Percentiles rank a stretch among this genome's conserved stretches.
Conservation (phyloP, 2,329 filamentous ascomycete species). For the Hypomyces perniciosus region DNA sequence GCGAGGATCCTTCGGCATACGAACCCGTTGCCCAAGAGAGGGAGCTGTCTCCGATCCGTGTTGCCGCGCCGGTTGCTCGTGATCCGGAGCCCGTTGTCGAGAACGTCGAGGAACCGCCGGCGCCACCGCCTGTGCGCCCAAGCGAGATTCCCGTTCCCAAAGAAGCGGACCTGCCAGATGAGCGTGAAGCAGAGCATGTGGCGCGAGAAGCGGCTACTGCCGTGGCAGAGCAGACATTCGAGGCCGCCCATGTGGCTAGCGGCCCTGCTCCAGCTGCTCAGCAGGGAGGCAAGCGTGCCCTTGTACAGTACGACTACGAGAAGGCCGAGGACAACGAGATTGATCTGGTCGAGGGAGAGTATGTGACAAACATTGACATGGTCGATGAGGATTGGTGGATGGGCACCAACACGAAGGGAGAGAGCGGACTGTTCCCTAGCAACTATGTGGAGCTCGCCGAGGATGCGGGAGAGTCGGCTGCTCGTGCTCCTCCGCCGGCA, state of each 20-base stretch:
- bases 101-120: constrained; percentile 42
- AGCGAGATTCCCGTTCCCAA: constrained; percentile 58
- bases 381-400: constrained; percentile 99
- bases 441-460: constrained; percentile 91
- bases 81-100: constrained; percentile 49
- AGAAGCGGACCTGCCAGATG: constrained; percentile 59
- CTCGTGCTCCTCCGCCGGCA: constrained; percentile 26
- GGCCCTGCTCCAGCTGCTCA: constrained; percentile 14
- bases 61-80: constrained; percentile 79
- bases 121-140: constrained; percentile 56
- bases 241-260: constrained; percentile 28
- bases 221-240: constrained; percentile 39
- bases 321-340: constrained; percentile 97
- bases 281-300: constrained; percentile 60
- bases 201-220: constrained; percentile 54
- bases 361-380: constrained; percentile 89
- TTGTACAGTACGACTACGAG: constrained; percentile 92
- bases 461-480: constrained; percentile 42
- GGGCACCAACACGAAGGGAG: constrained; percentile 78
- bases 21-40: constrained; percentile 35
- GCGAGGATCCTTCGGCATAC: constrained; percentile 44
- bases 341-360: constrained; percentile 81
- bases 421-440: constrained; percentile 87
- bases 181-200: constrained; percentile 54
- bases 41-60: constrained; percentile 69